phyloP scores from a whole-genome alignment of 345 rosid species.

The Eucalyptus sp. region DNA sequence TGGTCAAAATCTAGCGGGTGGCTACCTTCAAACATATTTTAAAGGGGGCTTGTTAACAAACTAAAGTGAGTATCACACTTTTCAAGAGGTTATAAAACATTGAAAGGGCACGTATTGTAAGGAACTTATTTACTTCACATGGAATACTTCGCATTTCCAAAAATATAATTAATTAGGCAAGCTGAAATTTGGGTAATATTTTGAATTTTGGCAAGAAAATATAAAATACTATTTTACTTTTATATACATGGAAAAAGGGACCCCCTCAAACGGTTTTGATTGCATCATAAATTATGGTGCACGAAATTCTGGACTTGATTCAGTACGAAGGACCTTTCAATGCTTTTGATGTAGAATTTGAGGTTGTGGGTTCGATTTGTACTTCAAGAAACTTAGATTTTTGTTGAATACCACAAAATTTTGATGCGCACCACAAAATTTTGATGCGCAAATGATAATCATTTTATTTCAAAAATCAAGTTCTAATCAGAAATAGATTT shows the following conservation, averaged over 20 bases:
- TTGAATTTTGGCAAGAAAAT: background rate
- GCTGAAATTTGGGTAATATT: background rate
- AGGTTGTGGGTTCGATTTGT: background rate
- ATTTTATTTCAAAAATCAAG: no score
- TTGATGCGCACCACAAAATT: no score
- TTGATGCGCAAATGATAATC: no score
- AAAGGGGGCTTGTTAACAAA: background rate
- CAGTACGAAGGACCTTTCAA: accelerated
- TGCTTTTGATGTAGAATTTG: background rate
- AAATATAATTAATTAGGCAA: background rate
- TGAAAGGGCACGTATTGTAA: background rate
- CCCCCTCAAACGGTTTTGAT: background rate
- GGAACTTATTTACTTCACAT: background rate
- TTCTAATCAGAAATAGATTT: no score
- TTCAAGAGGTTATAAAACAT: background rate
- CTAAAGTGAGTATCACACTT: background rate
- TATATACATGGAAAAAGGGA: background rate
- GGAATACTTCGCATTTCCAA: background rate
- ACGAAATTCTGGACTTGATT: background rate
- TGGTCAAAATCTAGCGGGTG: background rate
- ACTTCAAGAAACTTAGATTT: background rate
- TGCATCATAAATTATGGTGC: background rate
- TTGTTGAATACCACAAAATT: no score
- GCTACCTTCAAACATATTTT: background rate
- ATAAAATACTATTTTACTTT: background rate